These are phyloP conservation scores for Nothophytophthora sp. DNA, from an alignment of 352 stramenopile species.

Conservation along the genomic window DNA sequence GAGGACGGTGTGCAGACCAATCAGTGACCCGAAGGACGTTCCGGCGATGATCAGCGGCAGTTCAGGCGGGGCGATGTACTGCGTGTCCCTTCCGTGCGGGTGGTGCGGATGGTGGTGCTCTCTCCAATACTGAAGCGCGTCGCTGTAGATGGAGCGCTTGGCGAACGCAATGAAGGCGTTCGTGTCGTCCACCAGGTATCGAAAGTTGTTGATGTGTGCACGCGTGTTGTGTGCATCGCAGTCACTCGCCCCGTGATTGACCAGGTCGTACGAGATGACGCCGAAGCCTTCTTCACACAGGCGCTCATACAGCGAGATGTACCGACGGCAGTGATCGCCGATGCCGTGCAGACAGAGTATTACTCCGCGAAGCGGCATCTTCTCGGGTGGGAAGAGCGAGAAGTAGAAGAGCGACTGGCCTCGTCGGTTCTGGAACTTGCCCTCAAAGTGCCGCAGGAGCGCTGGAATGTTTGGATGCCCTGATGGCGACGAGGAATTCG, in stretches of 20 bases:
- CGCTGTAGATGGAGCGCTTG: conserved; percentile 31
- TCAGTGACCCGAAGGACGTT: conserved; percentile 38
- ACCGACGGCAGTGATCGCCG: conserved; percentile 58
- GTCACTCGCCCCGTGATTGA: conserved; percentile 46
- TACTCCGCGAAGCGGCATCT: conserved; percentile 41
- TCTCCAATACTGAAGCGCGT: conserved; percentile 30
- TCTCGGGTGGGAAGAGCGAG: conserved; percentile 46
- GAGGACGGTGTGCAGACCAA: conserved; percentile 42
- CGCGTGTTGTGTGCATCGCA: conserved; percentile 34
- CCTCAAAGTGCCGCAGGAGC: conserved; percentile 32
- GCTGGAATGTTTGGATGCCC: conserved; percentile 11
- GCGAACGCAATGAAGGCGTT: conserved; percentile 45
- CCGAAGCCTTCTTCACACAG: conserved; percentile 48
- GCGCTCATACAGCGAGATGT: conserved; percentile 46
- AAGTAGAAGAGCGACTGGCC: conserved; percentile 56
- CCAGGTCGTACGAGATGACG: conserved; percentile 59
- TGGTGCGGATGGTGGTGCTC: conserved; percentile 31
- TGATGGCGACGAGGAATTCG: neutral
- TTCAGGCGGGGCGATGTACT: conserved; percentile 14
- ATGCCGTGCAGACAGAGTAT: conserved; percentile 64
- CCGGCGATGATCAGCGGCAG: conserved; percentile 41
- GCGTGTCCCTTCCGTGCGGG: conserved; percentile 24
- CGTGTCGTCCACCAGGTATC: conserved; percentile 45
- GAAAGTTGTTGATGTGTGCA: conserved; percentile 37
- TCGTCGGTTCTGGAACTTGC: conserved; percentile 52